Evolutionary conservation across 768 basidiomycete species (phyloP).

Genomic region (Cyathus striatus): DNA sequence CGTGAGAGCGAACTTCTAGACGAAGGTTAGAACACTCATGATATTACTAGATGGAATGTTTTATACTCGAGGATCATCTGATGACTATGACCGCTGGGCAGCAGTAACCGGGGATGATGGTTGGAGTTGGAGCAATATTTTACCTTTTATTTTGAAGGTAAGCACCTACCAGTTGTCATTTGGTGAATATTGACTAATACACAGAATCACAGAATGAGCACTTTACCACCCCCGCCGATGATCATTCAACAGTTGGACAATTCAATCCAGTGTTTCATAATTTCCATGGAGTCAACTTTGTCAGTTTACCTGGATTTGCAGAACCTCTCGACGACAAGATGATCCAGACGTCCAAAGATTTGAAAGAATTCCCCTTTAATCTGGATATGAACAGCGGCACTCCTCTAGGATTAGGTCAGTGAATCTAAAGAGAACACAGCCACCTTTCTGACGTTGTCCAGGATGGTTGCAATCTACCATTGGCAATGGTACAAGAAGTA

Average conservation of each 20-base stretch:
- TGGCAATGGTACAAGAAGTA: conserved; percentile 8
- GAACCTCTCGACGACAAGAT: conserved; percentile 18
- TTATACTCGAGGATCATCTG: conserved; percentile 13
- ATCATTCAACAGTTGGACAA: conserved; percentile 2
- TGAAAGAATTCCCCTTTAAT: conserved; percentile 18
- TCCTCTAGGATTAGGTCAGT: conserved; percentile 10
- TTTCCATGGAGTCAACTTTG: conserved; percentile 4
- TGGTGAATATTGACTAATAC: not conserved
- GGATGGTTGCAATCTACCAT: conserved; percentile 8
- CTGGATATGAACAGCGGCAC: conserved; percentile 18
- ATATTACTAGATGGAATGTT: conserved; percentile 8
- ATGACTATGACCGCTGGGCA: not conserved
- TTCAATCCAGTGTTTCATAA: conserved; percentile 2
- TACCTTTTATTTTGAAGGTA: conserved; percentile 19
- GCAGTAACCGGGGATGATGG: not conserved
- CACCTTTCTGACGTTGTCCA: not conserved
- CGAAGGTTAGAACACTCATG: conserved; percentile 9
- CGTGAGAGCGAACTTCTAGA: conserved; percentile 11
- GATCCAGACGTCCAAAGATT: conserved; percentile 21
- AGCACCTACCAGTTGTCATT: not conserved
- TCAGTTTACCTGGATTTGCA: conserved; percentile 24
- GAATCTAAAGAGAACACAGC: not conserved
- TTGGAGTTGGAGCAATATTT: conserved; percentile 25
- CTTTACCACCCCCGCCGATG: not conserved
- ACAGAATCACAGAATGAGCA: not conserved